Evolutionary conservation across 768 basidiomycete genomes (phyloP), one percentile per base, ranked within the genome.

Genomic region (Naganishia randhawae): DNA sequence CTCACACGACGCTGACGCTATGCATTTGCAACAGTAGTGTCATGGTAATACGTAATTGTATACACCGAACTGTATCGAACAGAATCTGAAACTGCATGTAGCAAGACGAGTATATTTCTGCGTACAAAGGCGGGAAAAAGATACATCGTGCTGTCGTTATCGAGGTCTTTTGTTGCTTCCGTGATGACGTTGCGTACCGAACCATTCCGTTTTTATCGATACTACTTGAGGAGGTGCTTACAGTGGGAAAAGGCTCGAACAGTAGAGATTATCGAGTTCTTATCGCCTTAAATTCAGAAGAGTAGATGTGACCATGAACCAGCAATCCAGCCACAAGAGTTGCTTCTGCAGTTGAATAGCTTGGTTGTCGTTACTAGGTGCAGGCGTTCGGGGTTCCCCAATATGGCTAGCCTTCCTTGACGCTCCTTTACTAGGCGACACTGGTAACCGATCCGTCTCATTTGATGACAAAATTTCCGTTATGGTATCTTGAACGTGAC

Each of bases 261-360:
- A n/a, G n/a, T n/a, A n/a, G n/a, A n/a, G n/a, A n/a, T n/a, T n/a
- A n/a, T n/a, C n/a, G n/a, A n/a, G n/a, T 25, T 1, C 25, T 61
- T 22, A 61, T 25, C 16, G 57, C 25, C 57, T 11, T 1, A 61
- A 25, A 29, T 61, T 14, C 37, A 61, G 3, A 22, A 61, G 37
- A 2, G 57, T 61, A 14, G 57, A 61, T 13, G 57, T 61, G n/a
- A 61, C 37, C 57, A 61, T 61, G 37, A 61, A 61, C 57, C 57
- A 61, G 39, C 37, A 61, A 25, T 61, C 39, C 57, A 61, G 57
- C 57, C 57, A 61, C 8, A 4, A 9, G 7, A 41, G 8, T 25
- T 61, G 57, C 7, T 19, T 14, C 25, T 41, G 9, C 32, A 61
- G 5, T 22, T 9, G 37, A 8, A 14, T 22, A 10, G n/a, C 54